Evolutionary conservation across 148 eudicot genomes (phyloP), one percentile per base, ranked within the genome.

Genomic region (Heliosperma pusillum): DNA sequence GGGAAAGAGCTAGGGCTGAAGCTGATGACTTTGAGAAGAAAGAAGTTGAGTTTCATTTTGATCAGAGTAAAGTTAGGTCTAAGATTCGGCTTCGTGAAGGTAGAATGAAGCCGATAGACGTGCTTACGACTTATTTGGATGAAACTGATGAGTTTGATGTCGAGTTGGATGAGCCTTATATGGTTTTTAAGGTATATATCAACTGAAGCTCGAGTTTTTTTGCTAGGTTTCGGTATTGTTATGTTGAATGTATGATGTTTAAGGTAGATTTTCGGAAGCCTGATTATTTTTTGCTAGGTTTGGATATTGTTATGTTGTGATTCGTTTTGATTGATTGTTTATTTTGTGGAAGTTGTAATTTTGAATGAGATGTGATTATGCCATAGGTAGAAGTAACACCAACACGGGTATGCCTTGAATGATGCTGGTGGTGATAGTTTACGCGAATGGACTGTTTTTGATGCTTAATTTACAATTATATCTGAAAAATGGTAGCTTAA

Each of bases 11-110:
- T 58, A 85, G 92, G 20, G 98, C 97, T 66, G 97, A 94, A 74
- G 90, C 92, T 74, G 88, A 92, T 55, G 98, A 94, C 79, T 94
- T 93, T 82, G 98, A 94, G 82, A 92, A 94, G 90, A 94, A 94
- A 64, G 97, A 94, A 74, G 98, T 92, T 50, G 98, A 94, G 96
- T 94, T 94, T 78, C 98, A 92, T 82, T 94, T 94, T 83, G 97
- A 92, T 85, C 98, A 94, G 87, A 94, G 98, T 87, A 92, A 94
- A 78, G 81, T 88, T 66, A 77, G 97, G 83, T 91, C 98, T 50
- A 85, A 80, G 73, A 94, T 94, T 79, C 84, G 97, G 74, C 72
- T 91, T 77, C 84, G 86, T 36, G 97, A 94, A 78, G 98, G 98
- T 25, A 88, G 98, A 67, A 83, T 78, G 24, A 94, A 87, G 84